These are phyloP conservation scores for Gossypium lobatum DNA, from an alignment of 441 rosid genomes.

Conservation along the genomic window DNA sequence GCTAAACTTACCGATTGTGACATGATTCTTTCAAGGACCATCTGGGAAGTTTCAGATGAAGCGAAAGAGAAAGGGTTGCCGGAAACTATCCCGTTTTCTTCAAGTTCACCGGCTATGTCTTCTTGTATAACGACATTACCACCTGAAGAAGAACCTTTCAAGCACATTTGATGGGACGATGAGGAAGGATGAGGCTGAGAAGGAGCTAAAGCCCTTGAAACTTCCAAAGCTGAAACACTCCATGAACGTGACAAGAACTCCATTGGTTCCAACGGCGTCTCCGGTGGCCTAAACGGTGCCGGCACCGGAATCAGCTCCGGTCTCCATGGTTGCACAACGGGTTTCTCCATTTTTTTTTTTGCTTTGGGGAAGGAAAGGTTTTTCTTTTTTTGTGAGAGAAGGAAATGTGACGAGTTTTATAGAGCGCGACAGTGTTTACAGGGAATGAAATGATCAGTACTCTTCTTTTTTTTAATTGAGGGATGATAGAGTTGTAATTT, in stretches of 20 bases:
- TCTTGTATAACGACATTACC: constrained; percentile 46
- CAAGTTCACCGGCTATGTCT: constrained; percentile 52
- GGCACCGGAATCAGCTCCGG: constrained; percentile 27
- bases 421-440: background rate
- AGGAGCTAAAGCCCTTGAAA: constrained; percentile 65
- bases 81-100: constrained; percentile 51
- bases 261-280: constrained; percentile 84
- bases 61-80: constrained; percentile 90
- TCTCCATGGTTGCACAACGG: constrained; percentile 47
- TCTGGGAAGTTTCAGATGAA: constrained; percentile 83
- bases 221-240: constrained; percentile 81
- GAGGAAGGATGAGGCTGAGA: constrained; percentile 15
- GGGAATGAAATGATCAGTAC: background rate
- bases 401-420: background rate
- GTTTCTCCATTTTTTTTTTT: constrained; percentile 32
- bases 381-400: background rate
- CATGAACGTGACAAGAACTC: constrained; percentile 91
- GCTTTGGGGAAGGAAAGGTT: background rate
- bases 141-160: constrained; percentile 21
- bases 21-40: constrained; percentile 94
- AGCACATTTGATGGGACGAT: constrained; percentile 29
- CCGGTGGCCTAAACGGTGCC: constrained; percentile 64
- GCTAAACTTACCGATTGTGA: constrained; percentile 77
- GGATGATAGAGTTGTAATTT: background rate
- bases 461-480: background rate